Conservation (phyloP, 306 rosid species). For the Elaeagnus macrophylla region DNA sequence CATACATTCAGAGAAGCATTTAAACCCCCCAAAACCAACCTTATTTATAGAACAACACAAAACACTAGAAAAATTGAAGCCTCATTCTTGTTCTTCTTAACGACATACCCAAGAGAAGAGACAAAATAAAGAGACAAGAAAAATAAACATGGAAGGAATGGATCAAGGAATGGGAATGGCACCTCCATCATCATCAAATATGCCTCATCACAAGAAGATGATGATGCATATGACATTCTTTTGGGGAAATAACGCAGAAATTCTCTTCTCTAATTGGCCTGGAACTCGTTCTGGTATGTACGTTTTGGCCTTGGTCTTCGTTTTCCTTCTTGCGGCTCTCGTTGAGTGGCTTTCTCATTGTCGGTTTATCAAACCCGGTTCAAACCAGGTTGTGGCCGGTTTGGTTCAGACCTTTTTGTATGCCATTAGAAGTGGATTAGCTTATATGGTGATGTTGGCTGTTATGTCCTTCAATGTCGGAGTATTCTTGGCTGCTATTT, state of each 20-base stretch:
- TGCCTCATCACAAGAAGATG: constrained; percentile 28
- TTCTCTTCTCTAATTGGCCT: constrained; percentile 68
- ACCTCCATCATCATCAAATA: constrained; percentile 6
- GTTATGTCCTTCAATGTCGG: constrained; percentile 85
- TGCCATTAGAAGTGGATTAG: constrained; percentile 41
- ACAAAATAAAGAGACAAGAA: not conserved
- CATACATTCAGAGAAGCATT: too few relatives aligned
- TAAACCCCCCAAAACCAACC: too few relatives aligned
- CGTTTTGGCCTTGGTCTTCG: constrained; percentile 33
- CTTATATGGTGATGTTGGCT: constrained; percentile 71
- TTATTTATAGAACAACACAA: too few relatives aligned
- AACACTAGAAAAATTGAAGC: too few relatives aligned
- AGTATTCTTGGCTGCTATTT: constrained; percentile 53
- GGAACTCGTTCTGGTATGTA: constrained; percentile 51
- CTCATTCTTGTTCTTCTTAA: not conserved
- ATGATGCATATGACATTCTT: constrained; percentile 88
- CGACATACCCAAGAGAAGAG: not conserved
- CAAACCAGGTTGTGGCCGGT: constrained; percentile 24
- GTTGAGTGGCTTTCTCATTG: constrained; percentile 45
- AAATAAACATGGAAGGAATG: constrained; percentile 14
- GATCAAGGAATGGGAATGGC: not conserved
- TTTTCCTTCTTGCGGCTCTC: constrained; percentile 42
- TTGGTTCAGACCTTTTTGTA: constrained; percentile 48
- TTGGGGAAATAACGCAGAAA: constrained; percentile 55
- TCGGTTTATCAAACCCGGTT: constrained; percentile 35